These are phyloP conservation scores for Carex parvula DNA, from an alignment of 176 grass and related monocot genomes.

Conservation along the genomic window DNA sequence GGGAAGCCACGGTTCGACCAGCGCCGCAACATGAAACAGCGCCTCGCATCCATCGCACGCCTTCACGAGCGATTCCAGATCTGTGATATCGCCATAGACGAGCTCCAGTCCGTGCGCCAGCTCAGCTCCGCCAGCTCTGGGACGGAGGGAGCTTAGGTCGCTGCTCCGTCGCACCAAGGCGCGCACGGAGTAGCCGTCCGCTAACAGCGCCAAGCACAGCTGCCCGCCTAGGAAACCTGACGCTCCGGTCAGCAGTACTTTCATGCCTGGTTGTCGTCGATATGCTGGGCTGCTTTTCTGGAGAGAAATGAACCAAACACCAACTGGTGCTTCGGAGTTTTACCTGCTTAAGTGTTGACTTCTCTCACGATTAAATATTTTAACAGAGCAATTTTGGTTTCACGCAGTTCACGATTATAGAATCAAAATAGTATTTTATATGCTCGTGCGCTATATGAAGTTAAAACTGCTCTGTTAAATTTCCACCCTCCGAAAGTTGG, in stretches of 20 bases:
- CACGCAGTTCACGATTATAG: no score
- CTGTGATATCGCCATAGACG: conserved; percentile 70
- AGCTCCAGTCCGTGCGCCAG: conserved; percentile 32
- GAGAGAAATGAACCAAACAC: neutral
- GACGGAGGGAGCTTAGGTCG: conserved; percentile 45
- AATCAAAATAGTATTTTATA: no score
- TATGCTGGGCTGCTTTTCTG: neutral
- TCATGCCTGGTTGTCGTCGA: conserved; percentile 23
- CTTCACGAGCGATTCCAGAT: conserved; percentile 55
- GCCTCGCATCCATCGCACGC: conserved; percentile 57
- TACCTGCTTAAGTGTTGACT: neutral
- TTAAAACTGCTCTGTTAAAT: no score
- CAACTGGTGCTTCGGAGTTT: neutral
- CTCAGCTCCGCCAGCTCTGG: neutral
- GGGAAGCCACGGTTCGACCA: conserved; percentile 79
- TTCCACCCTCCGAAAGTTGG: no score
- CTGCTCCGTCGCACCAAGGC: conserved; percentile 61
- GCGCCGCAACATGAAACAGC: conserved; percentile 72
- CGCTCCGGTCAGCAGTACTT: conserved; percentile 73
- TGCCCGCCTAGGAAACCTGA: conserved; percentile 68
- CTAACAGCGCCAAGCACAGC: conserved; percentile 55
- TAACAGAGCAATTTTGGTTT: no score
- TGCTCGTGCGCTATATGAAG: no score
- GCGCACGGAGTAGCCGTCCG: conserved; percentile 55
- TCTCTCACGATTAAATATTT: no score